These are phyloP conservation scores for Saururus chinensis DNA, from an alignment of 164 flowering plant species.

Conservation along the genomic window DNA sequence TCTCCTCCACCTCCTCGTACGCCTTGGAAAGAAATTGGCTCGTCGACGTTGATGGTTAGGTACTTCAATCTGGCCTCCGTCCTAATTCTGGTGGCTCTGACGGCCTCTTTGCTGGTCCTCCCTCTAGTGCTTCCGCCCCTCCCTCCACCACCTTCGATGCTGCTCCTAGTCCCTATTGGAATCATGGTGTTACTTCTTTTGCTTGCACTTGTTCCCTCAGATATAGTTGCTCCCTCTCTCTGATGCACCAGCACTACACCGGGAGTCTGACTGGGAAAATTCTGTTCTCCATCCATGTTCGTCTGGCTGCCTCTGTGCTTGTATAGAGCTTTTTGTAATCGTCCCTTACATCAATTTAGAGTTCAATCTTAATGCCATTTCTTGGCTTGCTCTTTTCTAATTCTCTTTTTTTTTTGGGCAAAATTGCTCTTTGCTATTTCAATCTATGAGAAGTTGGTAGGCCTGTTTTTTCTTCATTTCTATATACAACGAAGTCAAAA, in stretches of 20 bases:
- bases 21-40: neutral
- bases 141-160: slow-evolving; percentile 10
- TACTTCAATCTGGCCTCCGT: neutral
- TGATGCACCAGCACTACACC: neutral
- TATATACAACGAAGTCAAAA: too few species aligned
- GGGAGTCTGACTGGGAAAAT: too few species aligned
- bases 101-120: slow-evolving; percentile 4
- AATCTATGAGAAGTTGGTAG: too few species aligned
- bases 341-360: neutral
- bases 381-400: neutral
- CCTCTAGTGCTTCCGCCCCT: slow-evolving; percentile 11
- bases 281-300: too few species aligned
- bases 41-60: slow-evolving; percentile 5
- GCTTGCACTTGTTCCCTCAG: slow-evolving; percentile 8
- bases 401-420: too few species aligned
- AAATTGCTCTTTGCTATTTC: too few species aligned
- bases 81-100: slow-evolving; percentile 3
- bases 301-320: too few species aligned
- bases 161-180: slow-evolving; percentile 8
- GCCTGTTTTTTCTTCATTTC: too few species aligned
- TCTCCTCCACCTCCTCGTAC: neutral
- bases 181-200: slow-evolving; percentile 8
- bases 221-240: neutral
- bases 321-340: too few species aligned
- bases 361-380: too few species aligned